Conservation (phyloP, 2,329 filamentous ascomycete species). For the Colletotrichum sp. region DNA sequence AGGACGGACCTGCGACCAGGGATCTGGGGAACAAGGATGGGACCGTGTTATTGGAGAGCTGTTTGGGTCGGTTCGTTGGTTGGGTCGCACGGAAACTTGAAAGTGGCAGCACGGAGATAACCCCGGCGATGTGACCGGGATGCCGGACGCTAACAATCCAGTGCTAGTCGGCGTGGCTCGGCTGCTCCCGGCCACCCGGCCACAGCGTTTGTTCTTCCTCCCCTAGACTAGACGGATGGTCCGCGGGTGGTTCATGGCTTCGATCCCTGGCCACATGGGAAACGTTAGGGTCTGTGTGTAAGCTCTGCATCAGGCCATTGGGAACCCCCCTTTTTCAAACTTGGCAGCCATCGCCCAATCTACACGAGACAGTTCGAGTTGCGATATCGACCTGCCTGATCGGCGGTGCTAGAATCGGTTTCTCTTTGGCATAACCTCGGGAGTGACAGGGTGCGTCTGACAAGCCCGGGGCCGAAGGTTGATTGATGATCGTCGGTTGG, state of each 20-base stretch:
- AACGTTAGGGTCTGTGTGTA: background rate
- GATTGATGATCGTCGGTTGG: background rate
- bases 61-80: background rate
- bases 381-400: background rate
- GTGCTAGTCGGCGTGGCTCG: background rate
- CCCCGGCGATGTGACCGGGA: background rate
- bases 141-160: background rate
- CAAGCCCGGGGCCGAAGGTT: background rate
- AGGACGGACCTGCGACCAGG: conserved; percentile 1
- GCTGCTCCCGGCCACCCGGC: conserved; percentile 5
- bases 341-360: background rate
- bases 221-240: background rate
- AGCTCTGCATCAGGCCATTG: background rate
- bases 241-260: background rate
- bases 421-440: background rate
- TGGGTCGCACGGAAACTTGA: background rate
- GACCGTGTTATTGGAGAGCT: background rate
- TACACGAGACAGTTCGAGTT: background rate
- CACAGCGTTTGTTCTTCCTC: background rate
- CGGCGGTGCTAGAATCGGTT: background rate
- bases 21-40: conserved; percentile 2
- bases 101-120: background rate
- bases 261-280: background rate
- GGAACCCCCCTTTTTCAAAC: background rate
- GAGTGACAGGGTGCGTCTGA: background rate